Base-by-base conservation (phyloP, 2,329 filamentous ascomycete genomes). In the Fusarium sp. region DNA sequence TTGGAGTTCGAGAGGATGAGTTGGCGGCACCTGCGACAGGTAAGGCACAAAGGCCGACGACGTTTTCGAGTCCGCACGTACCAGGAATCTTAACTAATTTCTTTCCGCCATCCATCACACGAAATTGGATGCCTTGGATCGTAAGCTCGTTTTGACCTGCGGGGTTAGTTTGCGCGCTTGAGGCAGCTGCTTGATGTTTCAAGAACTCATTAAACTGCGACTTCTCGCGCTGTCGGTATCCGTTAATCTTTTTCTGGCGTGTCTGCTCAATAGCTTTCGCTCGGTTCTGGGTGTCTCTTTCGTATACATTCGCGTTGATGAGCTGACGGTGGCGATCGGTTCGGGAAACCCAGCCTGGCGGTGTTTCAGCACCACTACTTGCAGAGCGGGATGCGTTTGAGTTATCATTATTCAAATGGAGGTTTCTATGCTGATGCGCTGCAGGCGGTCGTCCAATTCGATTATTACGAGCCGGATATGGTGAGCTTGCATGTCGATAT, bases 291-390 rank as follows among this genome's bases (percentile, higher is more conserved):
- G 86, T 85, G 64, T 93, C 90, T 77, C 93, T 91, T 68, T 94
- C 90, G 77, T 91, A 96, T 2, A 95, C 87, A 18, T 88, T 88
- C 21, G 90, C 88, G 77, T 95, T 97, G 80, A 97, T 96, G 42
- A 97, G 83, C 78, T 97, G 93, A 76, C 92, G 87, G 76, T 94
- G 92, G 51, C 91, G 90, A 77, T 92, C 92, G 51, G 85, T 90
- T 77, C 90, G 92, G 8, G 89, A 87, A 43, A 96, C 87, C 89
- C 91, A 95, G 5, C 75, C 77, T 32, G 76, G 63, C 11, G 68
- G 72, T 28, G 66, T 73, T 56, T 72, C 68, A 20, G 88, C 79
- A 25, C 74, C 73, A 25, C 71, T 68, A 20, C 76, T 79, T 4
- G 80, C 78, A 5, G 80, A 75, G 32, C 82, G 80, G 5, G 82